Base-by-base conservation (phyloP, 2,329 filamentous ascomycete genomes). In the Tolypocladium guangdongense region DNA sequence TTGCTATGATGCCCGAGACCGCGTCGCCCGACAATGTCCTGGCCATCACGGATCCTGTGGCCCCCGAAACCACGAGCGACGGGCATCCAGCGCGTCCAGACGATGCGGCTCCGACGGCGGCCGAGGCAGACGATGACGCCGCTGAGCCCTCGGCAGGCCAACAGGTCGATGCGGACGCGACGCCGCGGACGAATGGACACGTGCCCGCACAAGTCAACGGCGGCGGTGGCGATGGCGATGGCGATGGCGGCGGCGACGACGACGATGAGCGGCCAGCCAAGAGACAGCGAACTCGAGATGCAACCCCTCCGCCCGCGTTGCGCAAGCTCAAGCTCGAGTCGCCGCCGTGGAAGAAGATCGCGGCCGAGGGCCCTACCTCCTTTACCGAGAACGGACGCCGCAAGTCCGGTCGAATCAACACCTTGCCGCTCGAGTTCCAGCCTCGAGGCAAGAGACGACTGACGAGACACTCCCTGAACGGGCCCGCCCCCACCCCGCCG, bases 271-370 rank as follows among this genome's bases (percentile, higher is more conserved):
- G 75, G 52, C 81, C 82, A 30, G 68, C 75, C 18, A 90, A 90
- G 69, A 82, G 86, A 65, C 83, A 83, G 57, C 83, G 83, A 66
- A 75, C 80, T 33, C 74, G 72, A 57, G 74, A 78, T 11, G 65
- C 67, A 57, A 78, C 72, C 27, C 73, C 75, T 36, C 64, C 63
- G 0, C 56, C 68, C 55, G 54, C 62, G 69, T 74, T 56, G 63
- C 69, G 63, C 75, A 84, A 71, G 55, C 56, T 58, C 0, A 72
- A 72, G 53, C 72, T 74, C 52, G 77, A 79, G 56, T 97, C 92
- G 58, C 93, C 93, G 59, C 93, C 93, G 24, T 99, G 93, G 93
- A 97, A 93, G 74, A 88, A 83, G 64, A 80, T 88, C 57, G 80
- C 80, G 55, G 89, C 87, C 41, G 88, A 95, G 32, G 93, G 93